Evolutionary conservation across 2,329 filamentous ascomycete species (phyloP), one percentile per base, ranked within the genome.

Genomic region (Didymella sp.): DNA sequence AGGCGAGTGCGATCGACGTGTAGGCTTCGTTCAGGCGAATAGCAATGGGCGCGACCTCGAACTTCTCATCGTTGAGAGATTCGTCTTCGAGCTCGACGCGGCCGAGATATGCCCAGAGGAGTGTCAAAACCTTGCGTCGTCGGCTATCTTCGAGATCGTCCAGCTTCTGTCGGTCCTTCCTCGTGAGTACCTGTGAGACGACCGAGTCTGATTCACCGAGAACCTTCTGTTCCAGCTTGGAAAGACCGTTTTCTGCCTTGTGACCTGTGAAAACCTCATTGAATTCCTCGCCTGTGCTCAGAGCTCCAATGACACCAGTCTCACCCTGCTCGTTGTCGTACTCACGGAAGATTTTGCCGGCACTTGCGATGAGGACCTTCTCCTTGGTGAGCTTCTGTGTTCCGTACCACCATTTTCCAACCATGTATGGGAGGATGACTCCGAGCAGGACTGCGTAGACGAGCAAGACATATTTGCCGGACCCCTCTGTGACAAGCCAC

Each of bases 371-470:
- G 52, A 96, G 83, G 24, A 98, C 90, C 67, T 91, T 92, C 77
- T 99, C 96, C 79, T 94, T 96, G 33, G 95, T 98, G 77, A 91
- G 87, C 69, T 89, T 87, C 77, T 96, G 94, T 30, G 92, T 96
- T 59, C 96, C 95, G 74, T 99, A 99, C 95, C 95, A 99, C 95
- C 95, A 99, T 57, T 90, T 92, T 44, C 95, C 95, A 53, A 99
- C 94, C 44, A 95, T 82, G 76, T 96, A 99, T 2, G 95, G 95
- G 49, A 99, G 82, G 58, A 97, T 81, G 60, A 98, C 91, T 52
- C 94, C 95, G 48, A 99, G 87, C 35, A 98, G 84, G 30, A 89
- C 78, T 33, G 92, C 93, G 76, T 99, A 99, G 62, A 97, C 84
- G 55, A 97, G 82, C 59, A 99, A 82, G 51, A 99, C 90, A 73